Evolutionary conservation across 257 asterid genomes (phyloP).

Genomic region (Nicotiana tomentosiformis): DNA sequence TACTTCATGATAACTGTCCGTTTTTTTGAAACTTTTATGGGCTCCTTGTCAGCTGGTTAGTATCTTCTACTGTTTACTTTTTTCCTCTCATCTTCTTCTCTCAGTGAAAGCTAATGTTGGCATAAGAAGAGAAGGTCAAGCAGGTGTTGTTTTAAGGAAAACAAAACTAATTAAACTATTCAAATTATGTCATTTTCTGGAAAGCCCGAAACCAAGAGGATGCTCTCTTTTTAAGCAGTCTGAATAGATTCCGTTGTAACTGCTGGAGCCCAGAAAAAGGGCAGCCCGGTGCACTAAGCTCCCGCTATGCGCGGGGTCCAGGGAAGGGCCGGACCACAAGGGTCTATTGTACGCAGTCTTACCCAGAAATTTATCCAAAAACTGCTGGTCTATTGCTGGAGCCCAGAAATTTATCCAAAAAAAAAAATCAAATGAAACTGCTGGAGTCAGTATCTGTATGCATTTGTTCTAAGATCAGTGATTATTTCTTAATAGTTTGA

Average conservation of each 20-base stretch:
- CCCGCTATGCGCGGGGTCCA: no score
- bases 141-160: not conserved
- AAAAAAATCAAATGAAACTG: not conserved
- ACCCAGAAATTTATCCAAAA: no score
- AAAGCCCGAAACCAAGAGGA: constrained; percentile 5
- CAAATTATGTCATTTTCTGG: constrained; percentile 1
- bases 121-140: constrained; percentile 3
- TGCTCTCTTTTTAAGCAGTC: not conserved
- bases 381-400: not conserved
- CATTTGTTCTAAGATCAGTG: not conserved
- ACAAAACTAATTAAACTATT: not conserved
- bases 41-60: constrained; percentile 94
- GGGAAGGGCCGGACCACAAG: no score
- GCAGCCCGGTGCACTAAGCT: no score
- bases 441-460: not conserved
- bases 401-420: not conserved
- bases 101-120: not conserved
- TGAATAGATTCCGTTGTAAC: constrained; percentile 1
- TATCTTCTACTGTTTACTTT: not conserved
- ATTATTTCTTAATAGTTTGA: not conserved
- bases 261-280: not conserved
- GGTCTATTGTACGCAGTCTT: no score
- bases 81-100: not conserved
- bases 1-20: constrained; percentile 80
- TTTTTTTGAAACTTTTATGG: constrained; percentile 94